Conservation (phyloP, 495 filamentous ascomycete genomes). For the Choiromyces venosus region DNA sequence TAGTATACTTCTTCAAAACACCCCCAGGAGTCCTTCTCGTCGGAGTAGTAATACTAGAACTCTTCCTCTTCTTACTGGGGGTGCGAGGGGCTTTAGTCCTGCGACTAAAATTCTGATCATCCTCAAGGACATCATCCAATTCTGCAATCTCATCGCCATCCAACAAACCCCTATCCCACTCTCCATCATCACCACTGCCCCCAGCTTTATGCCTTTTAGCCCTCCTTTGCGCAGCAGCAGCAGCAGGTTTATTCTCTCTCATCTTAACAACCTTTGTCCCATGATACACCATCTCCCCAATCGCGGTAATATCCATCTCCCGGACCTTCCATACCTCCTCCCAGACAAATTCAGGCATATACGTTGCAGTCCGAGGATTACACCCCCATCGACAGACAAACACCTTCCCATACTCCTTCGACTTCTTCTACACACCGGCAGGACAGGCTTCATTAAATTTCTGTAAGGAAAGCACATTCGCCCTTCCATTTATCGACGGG, state of each 20-base stretch:
- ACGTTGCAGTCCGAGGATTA: conserved; percentile 78
- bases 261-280: conserved; percentile 69
- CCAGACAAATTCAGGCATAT: conserved; percentile 91
- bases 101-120: conserved; percentile 57
- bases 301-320: conserved; percentile 55
- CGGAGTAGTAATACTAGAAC: conserved; percentile 48
- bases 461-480: conserved; percentile 65
- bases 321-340: conserved; percentile 67
- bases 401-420: conserved; percentile 74
- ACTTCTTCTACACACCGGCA: conserved; percentile 65
- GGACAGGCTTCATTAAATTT: conserved; percentile 65
- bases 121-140: conserved; percentile 39
- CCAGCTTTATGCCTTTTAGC: conserved; percentile 44
- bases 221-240: conserved; percentile 45
- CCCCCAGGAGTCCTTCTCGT: conserved; percentile 54
- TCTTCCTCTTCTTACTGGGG: conserved; percentile 45
- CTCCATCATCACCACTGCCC: conserved; percentile 49
- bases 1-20: conserved; percentile 50
- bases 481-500: conserved; percentile 85
- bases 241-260: conserved; percentile 51
- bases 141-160: conserved; percentile 19
- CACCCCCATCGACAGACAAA: conserved; percentile 88
- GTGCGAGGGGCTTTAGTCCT: conserved; percentile 47
- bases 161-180: conserved; percentile 29
- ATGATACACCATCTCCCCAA: conserved; percentile 61